A percentile compares a stretch with the other conserved stretches of the same genome.
These are phyloP conservation scores for Penicillium subrubescens DNA, from an alignment of 495 filamentous ascomycete species.

Conservation along the genomic window DNA sequence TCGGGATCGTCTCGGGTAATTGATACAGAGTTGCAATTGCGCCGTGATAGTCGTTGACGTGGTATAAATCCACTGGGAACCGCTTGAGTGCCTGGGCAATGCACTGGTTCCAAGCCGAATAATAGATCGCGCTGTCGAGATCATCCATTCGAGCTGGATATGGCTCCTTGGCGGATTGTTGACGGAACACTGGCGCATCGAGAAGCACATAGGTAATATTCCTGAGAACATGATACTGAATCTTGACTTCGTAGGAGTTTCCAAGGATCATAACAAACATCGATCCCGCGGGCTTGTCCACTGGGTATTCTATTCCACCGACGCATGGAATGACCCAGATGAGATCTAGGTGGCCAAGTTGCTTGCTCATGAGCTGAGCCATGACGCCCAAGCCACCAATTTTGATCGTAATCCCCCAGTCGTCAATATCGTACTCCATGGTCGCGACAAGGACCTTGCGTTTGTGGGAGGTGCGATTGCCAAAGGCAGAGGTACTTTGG, in stretches of 20 bases:
- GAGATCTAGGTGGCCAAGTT: slow-evolving; percentile 66
- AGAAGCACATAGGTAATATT: slow-evolving; percentile 76
- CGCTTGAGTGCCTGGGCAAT: slow-evolving; percentile 63
- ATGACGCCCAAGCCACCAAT: slow-evolving; percentile 73
- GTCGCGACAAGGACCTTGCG: slow-evolving; percentile 66
- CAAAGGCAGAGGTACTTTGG: slow-evolving; percentile 48
- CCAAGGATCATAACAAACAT: slow-evolving; percentile 69
- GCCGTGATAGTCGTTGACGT: slow-evolving; percentile 83
- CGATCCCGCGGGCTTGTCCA: slow-evolving; percentile 59
- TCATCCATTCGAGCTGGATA: slow-evolving; percentile 78
- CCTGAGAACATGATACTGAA: slow-evolving; percentile 64
- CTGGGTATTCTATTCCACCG: slow-evolving; percentile 66
- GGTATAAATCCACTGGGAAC: slow-evolving; percentile 70
- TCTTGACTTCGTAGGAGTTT: slow-evolving; percentile 62
- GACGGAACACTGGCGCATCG: slow-evolving; percentile 70
- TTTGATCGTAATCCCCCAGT: slow-evolving; percentile 73
- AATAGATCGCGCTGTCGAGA: slow-evolving; percentile 70
- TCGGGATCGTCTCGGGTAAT: slow-evolving; percentile 58
- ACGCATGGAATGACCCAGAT: slow-evolving; percentile 81
- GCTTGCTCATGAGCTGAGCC: slow-evolving; percentile 71
- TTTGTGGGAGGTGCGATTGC: slow-evolving; percentile 44
- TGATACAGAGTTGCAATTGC: slow-evolving; percentile 72
- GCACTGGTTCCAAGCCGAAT: slow-evolving; percentile 74
- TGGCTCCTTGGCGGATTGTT: slow-evolving; percentile 66
- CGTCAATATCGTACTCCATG: slow-evolving; percentile 75